Base-by-base conservation (phyloP, 2,329 filamentous ascomycete genomes). In the Microsporum ferrugineum region DNA sequence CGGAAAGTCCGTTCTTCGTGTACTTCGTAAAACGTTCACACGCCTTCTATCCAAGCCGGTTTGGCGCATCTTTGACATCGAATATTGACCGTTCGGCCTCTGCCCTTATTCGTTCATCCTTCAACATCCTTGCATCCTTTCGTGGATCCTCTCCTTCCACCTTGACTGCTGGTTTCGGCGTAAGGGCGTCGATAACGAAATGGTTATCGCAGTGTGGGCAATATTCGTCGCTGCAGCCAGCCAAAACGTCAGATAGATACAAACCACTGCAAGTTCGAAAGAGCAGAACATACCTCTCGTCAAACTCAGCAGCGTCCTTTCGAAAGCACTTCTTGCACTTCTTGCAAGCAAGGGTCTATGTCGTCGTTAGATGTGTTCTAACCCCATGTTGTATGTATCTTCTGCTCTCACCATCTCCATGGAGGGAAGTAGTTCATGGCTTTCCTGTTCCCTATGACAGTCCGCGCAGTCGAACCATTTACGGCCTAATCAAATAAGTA, bases 401-500 rank as follows among this genome's bases (percentile, higher is more conserved):
- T 43, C 55, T 10, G 23, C 66, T 61, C 66, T 61, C 69, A 82
- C 81, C 90, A 99, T 95, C 71, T 99, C 94, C 68, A 86, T 81
- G 65, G 80, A 81, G 76, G 95, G 88, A 60, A 83, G 77, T 27
- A 99, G 84, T 41, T 82, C 77, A 74, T 97, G 94, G 63, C 79
- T 76, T 75, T 95, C 88, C 64, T 84, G 80, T 73, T 99, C 94
- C 60, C 78, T 78, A 77, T 99, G 94, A 78, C 94, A 99, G 73
- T 96, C 88, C 66, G 89, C 88, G 77, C 94, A 99, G 79, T 99
- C 94, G 78, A 96, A 99, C 95, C 95, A 99, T 80, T 96, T 96
- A 63, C 85, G 84, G 80, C 89, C 89, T 57, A 57, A 31, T 12
- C 4, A 43, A 34, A 27, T 49, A 57, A 45, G 34, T 12, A 29